Evolutionary conservation across 1,284 basidiomycete genomes (phyloP), one percentile per base, ranked within the genome.

Genomic region (Cryptococcus jaspeensis): DNA sequence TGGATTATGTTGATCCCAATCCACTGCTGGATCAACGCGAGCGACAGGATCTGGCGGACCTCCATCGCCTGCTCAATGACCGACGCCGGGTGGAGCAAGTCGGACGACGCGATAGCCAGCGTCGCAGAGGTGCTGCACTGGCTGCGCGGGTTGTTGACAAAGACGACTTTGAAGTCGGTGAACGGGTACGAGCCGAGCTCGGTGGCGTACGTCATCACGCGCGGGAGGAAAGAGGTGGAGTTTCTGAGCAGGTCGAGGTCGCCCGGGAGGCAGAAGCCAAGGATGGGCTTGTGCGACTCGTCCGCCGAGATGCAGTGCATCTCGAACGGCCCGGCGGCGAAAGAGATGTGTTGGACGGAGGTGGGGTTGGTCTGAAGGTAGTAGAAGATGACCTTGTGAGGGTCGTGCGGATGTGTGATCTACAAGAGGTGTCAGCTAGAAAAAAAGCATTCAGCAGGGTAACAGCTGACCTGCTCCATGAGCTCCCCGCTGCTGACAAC

Each of bases 181-280:
- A 94, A 99, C 0, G 96, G 96, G 74, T 97, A 99, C 2, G 93
- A 95, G 32, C 94, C 95, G 67, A 89, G 96, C 73, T 97, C 93
- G 22, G 88, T 87, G 75, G 90, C 96, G 77, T 91, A 97, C 65
- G 85, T 87, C 88, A 99, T 92, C 6, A 94, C 91, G 23, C 87
- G 84, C 39, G 92, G 87, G 59, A 96, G 82, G 73, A 89, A 89
- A 6, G 85, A 81, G 2, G 89, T 87, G 22, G 92, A 79, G 51
- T 77, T 87, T 15, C 83, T 80, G 3, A 83, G 71, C 35, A 92
- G 80, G 38, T 85, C 81, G 60, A 91, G 85, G 35, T 80, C 71
- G 6, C 92, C 94, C 1, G 93, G 93, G 23, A 97, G 81, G 74
- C 92, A 94, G 77, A 98, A 96, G 0, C 90, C 91, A 63, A 95